phyloP scores from a whole-genome alignment of 75 land plant genomes.

The Chamaecyparis obtusa region DNA sequence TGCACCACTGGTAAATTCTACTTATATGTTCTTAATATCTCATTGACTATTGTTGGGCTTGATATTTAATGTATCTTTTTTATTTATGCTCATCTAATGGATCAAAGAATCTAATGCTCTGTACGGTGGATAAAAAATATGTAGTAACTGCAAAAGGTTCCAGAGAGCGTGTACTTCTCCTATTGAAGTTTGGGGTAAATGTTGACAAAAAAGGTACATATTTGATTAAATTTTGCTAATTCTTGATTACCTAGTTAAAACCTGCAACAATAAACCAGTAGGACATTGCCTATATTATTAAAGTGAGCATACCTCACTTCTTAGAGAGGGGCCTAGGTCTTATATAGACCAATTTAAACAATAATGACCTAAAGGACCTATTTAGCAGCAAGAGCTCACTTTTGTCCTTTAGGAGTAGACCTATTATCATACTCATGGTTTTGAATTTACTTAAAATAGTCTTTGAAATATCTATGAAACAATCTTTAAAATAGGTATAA shows the following conservation, averaged over 20 bases:
- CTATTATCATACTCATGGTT: too few relatives aligned
- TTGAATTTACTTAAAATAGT: too few relatives aligned
- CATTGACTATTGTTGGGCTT: background rate
- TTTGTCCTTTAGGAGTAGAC: too few relatives aligned
- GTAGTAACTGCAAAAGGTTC: slow-evolving; percentile 71
- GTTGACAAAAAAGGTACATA: slow-evolving; percentile 48
- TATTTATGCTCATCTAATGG: background rate
- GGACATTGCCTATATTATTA: background rate
- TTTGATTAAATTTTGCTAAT: background rate
- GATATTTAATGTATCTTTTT: background rate
- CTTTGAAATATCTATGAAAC: too few relatives aligned
- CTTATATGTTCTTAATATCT: too few relatives aligned
- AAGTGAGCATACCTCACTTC: too few relatives aligned
- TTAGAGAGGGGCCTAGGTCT: too few relatives aligned
- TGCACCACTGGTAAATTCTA: slow-evolving; percentile 66
- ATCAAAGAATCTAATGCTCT: background rate
- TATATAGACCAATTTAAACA: too few relatives aligned
- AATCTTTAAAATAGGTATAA: too few relatives aligned
- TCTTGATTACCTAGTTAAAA: background rate
- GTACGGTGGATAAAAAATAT: slow-evolving; percentile 32
- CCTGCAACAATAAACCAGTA: background rate
- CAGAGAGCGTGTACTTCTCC: slow-evolving; percentile 49
- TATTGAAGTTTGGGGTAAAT: slow-evolving; percentile 53
- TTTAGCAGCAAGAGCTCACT: too few relatives aligned
- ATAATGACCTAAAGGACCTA: too few relatives aligned